Conservation (phyloP, 495 filamentous ascomycete species). For the Trichocladium antarcticum region DNA sequence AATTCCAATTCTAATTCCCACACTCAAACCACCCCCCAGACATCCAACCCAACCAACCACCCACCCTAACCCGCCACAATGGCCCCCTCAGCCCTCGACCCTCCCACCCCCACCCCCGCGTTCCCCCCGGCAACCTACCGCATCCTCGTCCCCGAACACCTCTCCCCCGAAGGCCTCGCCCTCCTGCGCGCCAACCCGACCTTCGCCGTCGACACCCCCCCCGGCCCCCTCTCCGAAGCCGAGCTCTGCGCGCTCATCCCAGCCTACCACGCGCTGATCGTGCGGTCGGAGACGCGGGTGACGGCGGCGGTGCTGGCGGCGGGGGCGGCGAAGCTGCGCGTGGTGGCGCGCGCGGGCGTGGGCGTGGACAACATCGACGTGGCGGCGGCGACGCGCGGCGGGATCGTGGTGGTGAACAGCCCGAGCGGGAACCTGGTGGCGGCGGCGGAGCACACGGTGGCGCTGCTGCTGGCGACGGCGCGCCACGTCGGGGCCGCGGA, state of each 20-base stretch:
- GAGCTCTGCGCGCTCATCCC: slow-evolving; percentile 50
- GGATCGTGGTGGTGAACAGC: slow-evolving; percentile 61
- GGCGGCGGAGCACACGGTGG: slow-evolving; percentile 59
- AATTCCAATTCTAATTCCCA: too few species aligned
- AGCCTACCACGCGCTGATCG: slow-evolving; percentile 54
- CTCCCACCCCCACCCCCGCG: slow-evolving; percentile 7
- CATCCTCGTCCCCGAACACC: slow-evolving; percentile 60
- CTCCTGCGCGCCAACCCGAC: slow-evolving; percentile 37
- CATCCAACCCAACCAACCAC: background rate
- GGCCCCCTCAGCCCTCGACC: slow-evolving; percentile 27
- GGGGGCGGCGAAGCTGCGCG: slow-evolving; percentile 49
- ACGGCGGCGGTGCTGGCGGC: slow-evolving; percentile 48
- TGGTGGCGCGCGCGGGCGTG: slow-evolving; percentile 64
- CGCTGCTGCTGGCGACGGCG: slow-evolving; percentile 53
- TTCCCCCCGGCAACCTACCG: slow-evolving; percentile 20
- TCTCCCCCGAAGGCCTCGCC: slow-evolving; percentile 59
- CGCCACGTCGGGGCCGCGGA: slow-evolving; percentile 53
- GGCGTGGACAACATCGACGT: slow-evolving; percentile 72
- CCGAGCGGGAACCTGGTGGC: slow-evolving; percentile 60
- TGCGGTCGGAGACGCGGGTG: slow-evolving; percentile 63
- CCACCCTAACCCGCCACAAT: slow-evolving; percentile 11
- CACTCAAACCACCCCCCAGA: background rate
- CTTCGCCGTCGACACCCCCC: slow-evolving; percentile 48
- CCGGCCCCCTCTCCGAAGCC: slow-evolving; percentile 42
- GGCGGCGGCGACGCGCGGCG: slow-evolving; percentile 48